These are phyloP conservation scores for Aschersonia sp. DNA, from an alignment of 2,329 filamentous ascomycete species.

Conservation along the genomic window DNA sequence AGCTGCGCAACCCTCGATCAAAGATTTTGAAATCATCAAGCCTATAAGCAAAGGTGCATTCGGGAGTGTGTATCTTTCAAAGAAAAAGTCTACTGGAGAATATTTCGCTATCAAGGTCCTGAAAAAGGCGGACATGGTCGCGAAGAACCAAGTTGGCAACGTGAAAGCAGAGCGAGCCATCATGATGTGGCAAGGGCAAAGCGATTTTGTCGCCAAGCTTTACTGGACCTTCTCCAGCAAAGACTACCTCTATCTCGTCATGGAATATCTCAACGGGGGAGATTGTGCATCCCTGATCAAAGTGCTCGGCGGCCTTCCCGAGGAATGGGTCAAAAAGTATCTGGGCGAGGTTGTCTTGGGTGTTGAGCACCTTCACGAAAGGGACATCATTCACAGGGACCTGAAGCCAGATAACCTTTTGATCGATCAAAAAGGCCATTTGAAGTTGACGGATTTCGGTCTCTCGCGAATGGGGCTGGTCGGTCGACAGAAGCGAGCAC, in stretches of 20 bases:
- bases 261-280: slow-evolving; percentile 97
- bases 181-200: slow-evolving; percentile 99
- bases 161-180: slow-evolving; percentile 97
- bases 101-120: slow-evolving; percentile 98
- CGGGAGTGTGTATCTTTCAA: slow-evolving; percentile 92
- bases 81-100: slow-evolving; percentile 96
- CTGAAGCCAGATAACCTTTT: slow-evolving; percentile 94
- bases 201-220: slow-evolving; percentile 95
- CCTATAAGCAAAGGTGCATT: slow-evolving; percentile 98
- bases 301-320: slow-evolving; percentile 75
- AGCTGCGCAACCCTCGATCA: slow-evolving; percentile 88
- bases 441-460: slow-evolving; percentile 96
- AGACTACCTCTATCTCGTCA: slow-evolving; percentile 94
- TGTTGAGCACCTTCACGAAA: slow-evolving; percentile 85
- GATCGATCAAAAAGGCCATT: slow-evolving; percentile 90
- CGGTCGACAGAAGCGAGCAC: slow-evolving; percentile 84
- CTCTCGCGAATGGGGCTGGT: slow-evolving; percentile 94
- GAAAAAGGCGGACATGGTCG: slow-evolving; percentile 99
- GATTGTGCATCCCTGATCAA: slow-evolving; percentile 96
- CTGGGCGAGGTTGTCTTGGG: slow-evolving; percentile 93
- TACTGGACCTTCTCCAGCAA: slow-evolving; percentile 99
- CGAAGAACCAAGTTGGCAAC: slow-evolving; percentile 98
- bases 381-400: slow-evolving; percentile 92
- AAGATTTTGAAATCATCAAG: slow-evolving; percentile 98
- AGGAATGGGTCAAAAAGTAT: slow-evolving; percentile 98